A percentile compares a stretch with the other conserved stretches of the same genome.
These are phyloP conservation scores for Cryptococcus sp. DNA, from an alignment of 1,284 basidiomycete genomes.

Conservation along the genomic window DNA sequence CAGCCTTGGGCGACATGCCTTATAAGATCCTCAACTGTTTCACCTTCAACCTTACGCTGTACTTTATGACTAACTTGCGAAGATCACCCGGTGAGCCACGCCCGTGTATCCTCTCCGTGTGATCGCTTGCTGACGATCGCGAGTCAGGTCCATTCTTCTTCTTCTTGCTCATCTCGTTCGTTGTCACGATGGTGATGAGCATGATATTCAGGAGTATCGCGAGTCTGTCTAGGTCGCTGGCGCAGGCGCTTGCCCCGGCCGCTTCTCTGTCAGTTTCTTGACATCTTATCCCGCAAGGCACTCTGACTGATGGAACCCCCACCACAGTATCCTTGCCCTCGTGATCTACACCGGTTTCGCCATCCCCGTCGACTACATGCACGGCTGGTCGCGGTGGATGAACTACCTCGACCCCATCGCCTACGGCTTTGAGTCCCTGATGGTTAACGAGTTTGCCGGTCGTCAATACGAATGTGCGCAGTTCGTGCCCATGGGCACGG, in stretches of 20 bases:
- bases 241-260: constrained; percentile 45
- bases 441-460: constrained; percentile 55
- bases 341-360: constrained; percentile 55
- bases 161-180: constrained; percentile 17
- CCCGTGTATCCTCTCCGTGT: not conserved
- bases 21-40: constrained; percentile 51
- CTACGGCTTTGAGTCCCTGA: constrained; percentile 52
- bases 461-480: constrained; percentile 42
- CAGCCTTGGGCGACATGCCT: constrained; percentile 53
- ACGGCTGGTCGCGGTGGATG: constrained; percentile 54
- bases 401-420: constrained; percentile 54
- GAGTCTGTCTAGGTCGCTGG: constrained; percentile 46
- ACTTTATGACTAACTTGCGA: constrained; percentile 53
- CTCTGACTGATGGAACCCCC: too few species aligned
- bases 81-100: constrained; percentile 34
- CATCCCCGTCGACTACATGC: constrained; percentile 49
- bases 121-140: too few species aligned
- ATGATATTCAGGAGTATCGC: constrained; percentile 55
- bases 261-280: constrained; percentile 30
- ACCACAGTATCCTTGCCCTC: constrained; percentile 50
- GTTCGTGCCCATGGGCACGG: constrained; percentile 45
- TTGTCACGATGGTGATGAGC: constrained; percentile 50
- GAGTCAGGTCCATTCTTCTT: constrained; percentile 1
- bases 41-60: constrained; percentile 48
- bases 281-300: too few species aligned